Evolutionary conservation across 2,329 filamentous ascomycete species (phyloP), one percentile per base, ranked within the genome.

Genomic region (Pestalotiopsis sp.): DNA sequence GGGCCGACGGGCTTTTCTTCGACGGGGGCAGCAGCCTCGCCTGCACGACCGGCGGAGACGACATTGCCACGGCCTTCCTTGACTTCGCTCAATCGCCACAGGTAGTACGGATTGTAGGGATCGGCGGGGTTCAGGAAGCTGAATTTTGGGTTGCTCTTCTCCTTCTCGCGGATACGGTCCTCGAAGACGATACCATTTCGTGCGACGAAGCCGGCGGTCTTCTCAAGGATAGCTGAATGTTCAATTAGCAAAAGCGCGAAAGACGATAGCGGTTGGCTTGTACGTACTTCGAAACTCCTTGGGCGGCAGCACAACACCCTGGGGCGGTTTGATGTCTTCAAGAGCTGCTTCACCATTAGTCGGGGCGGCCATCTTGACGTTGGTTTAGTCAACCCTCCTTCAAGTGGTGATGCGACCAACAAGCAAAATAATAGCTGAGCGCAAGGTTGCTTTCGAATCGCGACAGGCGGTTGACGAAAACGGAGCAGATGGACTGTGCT

Each of bases 161-260:
- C 92, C 81, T 96, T 97, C 73, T 95, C 90, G 76, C 93, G 91
- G 73, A 99, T 92, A 74, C 92, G 90, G 75, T 95, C 92, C 73
- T 97, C 93, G 77, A 97, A 94, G 7, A 89, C 84, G 57, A 85
- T 78, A 25, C 89, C 89, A 74, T 90, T 90, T 71, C 89, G 84
- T 72, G 91, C 91, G 69, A 98, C 93, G 79, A 97, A 98, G 61
- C 94, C 94, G 66, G 96, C 95, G 13, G 95, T 97, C 84, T 97
- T 98, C 81, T 98, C 95, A 77, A 99, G 90, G 73, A 95, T 78
- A 36, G 74, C 77, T 78, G 58, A 12, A 61, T 6, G 59, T 65
- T 14, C 31, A 65, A 23, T 65, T 88, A 23, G 85, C 86, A 12
- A 52, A 69, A 56, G 11, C 17, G 14, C 17, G 20, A 7, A 39